A percentile compares a stretch with the other conserved stretches of the same genome.
Conservation (phyloP, 345 rosid species). For the Abelmoschus esculentus region DNA sequence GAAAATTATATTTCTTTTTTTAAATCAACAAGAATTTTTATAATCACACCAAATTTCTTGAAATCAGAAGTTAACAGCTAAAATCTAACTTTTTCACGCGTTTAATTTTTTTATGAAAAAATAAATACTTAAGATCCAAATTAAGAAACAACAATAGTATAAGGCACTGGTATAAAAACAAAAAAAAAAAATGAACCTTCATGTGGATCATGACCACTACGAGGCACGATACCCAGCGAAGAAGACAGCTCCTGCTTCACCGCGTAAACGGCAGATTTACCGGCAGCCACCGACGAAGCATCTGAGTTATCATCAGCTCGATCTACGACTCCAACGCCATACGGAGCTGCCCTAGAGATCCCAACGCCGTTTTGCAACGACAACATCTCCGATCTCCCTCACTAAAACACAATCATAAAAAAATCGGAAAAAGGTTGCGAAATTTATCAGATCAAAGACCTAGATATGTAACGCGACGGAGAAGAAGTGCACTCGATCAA, state of each 20-base stretch:
- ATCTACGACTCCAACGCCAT: constrained; percentile 22
- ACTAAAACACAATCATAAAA: constrained; percentile 17
- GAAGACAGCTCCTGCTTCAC: constrained; percentile 49
- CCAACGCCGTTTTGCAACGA: constrained; percentile 47
- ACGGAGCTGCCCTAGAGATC: constrained; percentile 28
- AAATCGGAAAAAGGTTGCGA: background rate
- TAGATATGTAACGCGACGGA: background rate
- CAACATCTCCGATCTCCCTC: constrained; percentile 33
- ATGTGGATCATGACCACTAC: constrained; percentile 31
- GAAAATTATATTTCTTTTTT: background rate
- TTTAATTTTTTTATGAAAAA: background rate
- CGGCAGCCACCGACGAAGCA: background rate
- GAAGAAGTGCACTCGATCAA: constrained; percentile 14
- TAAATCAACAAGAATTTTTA: background rate
- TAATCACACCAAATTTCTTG: background rate
- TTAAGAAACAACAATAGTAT: background rate
- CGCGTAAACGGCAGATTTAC: constrained; percentile 2
- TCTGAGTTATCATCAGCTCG: constrained; percentile 30
- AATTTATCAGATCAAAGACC: constrained; percentile 19
- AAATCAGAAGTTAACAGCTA: too few species aligned
- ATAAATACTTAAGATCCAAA: background rate
- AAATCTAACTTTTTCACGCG: background rate
- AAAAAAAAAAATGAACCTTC: constrained; percentile 23
- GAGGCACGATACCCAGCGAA: constrained; percentile 42
- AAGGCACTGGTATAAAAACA: background rate